Conservation (phyloP, 345 rosid genomes). For the Microthlaspi erraticum region DNA sequence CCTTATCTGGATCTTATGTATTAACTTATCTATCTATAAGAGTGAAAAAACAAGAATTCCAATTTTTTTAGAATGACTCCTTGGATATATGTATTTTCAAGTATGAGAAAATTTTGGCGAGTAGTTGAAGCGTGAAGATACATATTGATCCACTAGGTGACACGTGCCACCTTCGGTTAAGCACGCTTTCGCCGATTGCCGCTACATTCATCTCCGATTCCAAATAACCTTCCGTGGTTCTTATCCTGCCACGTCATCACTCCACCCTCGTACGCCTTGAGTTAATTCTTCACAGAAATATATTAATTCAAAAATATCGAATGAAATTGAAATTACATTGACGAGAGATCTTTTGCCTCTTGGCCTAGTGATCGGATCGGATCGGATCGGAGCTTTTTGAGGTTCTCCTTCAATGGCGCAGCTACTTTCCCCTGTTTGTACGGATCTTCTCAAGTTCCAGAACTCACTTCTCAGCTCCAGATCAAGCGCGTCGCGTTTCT, state of each 20-base stretch:
- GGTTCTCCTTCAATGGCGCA: conserved; percentile 65
- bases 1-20: no score
- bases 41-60: no score
- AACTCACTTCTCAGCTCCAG: conserved; percentile 50
- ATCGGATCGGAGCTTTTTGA: neutral
- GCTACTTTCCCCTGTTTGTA: conserved; percentile 72
- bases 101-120: no score
- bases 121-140: conserved; percentile 43
- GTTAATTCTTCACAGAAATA: conserved; percentile 41
- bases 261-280: conserved; percentile 51
- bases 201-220: conserved; percentile 46
- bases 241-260: conserved; percentile 66
- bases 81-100: no score
- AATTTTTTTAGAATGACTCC: no score
- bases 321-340: conserved; percentile 12
- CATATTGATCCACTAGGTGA: conserved; percentile 40
- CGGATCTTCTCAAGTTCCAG: conserved; percentile 65
- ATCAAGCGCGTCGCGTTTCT: conserved; percentile 45
- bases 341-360: neutral
- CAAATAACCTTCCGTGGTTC: conserved; percentile 50
- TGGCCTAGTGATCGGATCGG: conserved; percentile 26
- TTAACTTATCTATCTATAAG: no score
- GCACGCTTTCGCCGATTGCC: conserved; percentile 43
- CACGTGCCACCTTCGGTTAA: conserved; percentile 52
- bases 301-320: conserved; percentile 26